Base-by-base conservation (phyloP, 192 early-diverging fungal genomes). In the Mortierella alpina region DNA sequence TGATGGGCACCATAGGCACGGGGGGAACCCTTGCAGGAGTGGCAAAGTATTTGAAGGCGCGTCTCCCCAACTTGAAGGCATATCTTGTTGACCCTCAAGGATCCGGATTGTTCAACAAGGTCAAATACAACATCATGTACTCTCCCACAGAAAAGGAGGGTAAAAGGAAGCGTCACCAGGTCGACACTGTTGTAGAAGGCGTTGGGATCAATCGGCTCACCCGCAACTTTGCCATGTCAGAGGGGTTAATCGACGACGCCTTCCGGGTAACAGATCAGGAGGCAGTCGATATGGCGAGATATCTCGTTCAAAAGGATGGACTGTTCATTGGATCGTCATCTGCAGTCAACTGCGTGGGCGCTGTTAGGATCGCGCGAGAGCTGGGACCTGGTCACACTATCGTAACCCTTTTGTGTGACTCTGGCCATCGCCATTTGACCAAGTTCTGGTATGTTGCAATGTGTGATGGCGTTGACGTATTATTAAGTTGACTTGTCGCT, bases 181-280 rank as follows among this genome's bases (percentile, higher is more conserved):
- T 98, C n/a, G 98, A 99, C 73, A 93, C 98, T 41, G 88, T 99
- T 31, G 95, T 99, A 0, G 98, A 99, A 84, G 98, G 98, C 7
- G 90, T 99, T 9, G 98, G 98, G 1, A 92, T 98, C 68, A 99
- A 98, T 83, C 90, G 98, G 13, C 66, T 97, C 68, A 99, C 98
- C 7, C 82, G 86, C 10, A 99, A 99, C 73, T 96, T 98, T 84
- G 80, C 85, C 62, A 67, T 73, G n/a, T 86, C 83, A 12, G 75
- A 87, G 15, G 86, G 87, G 0, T 81, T 83, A 51, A 86, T 99
- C 41, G 92, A 97, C 51, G 94, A 95, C 66, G 96, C 96, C 0
- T 87, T 93, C 10, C 73, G 90, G 17, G 98, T 98, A 2, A 90
- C 89, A 1, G 98, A 99, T 82, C 83, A 87, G 47, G 96, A 98